phyloP scores from a whole-genome alignment of 176 grass and related monocot genomes.

The Raddia guianensis region DNA sequence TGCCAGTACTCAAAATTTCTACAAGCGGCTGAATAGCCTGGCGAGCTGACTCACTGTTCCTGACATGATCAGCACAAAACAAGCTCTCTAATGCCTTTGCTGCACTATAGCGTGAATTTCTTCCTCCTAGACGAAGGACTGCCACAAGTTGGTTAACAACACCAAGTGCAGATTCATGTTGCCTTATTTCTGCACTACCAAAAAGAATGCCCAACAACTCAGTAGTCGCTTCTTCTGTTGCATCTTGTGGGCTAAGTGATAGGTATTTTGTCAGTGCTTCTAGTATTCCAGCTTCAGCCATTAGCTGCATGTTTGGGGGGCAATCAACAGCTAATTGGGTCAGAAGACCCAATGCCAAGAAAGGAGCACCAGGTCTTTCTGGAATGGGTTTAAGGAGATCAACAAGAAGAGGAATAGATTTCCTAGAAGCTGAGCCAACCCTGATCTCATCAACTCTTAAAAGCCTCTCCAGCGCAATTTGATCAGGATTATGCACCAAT shows the following conservation, averaged over 20 bases:
- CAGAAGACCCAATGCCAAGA: slow-evolving; percentile 87
- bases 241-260: slow-evolving; percentile 90
- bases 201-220: slow-evolving; percentile 94
- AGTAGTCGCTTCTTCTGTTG: slow-evolving; percentile 96
- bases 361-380: slow-evolving; percentile 97
- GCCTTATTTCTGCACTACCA: slow-evolving; percentile 82
- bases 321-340: slow-evolving; percentile 90
- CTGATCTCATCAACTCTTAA: slow-evolving; percentile 99
- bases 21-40: slow-evolving; percentile 98
- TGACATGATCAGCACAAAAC: slow-evolving; percentile 95
- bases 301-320: slow-evolving; percentile 79
- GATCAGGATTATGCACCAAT: slow-evolving; percentile 80
- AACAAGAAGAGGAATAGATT: slow-evolving; percentile 96
- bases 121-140: slow-evolving; percentile 92
- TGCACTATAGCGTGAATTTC: slow-evolving; percentile 96
- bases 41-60: slow-evolving; percentile 85
- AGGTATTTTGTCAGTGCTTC: slow-evolving; percentile 97
- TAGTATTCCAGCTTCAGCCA: slow-evolving; percentile 95
- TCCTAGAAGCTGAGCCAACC: slow-evolving; percentile 82
- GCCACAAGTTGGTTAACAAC: slow-evolving; percentile 96
- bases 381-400: slow-evolving; percentile 99
- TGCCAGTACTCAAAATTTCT: slow-evolving; percentile 95
- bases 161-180: slow-evolving; percentile 83
- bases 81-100: slow-evolving; percentile 98
- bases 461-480: slow-evolving; percentile 87